Evolutionary conservation across 768 basidiomycete species (phyloP).

Genomic region (Russula sp.): DNA sequence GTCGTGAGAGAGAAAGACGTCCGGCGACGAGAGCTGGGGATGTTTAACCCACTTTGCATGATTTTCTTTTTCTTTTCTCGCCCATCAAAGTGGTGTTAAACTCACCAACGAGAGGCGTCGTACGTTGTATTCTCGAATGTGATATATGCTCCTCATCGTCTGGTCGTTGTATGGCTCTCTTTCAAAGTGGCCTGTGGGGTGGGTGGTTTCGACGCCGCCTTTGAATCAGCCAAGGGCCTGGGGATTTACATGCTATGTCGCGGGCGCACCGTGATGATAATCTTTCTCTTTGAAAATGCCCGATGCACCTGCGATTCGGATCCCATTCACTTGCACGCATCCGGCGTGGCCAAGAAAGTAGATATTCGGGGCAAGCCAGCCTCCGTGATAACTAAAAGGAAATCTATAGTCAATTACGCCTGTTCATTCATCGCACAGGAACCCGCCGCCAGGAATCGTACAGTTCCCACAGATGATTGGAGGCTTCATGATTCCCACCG

Average conservation of each 20-base stretch:
- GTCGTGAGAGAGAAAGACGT: constrained; percentile 91
- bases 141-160: constrained; percentile 79
- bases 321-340: constrained; percentile 77
- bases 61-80: not conserved
- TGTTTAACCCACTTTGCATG: not conserved
- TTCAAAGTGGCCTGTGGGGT: constrained; percentile 63
- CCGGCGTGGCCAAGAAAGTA: constrained; percentile 94
- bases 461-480: constrained; percentile 96
- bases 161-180: constrained; percentile 68
- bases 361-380: constrained; percentile 94
- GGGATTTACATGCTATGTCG: not conserved
- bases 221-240: constrained; percentile 14
- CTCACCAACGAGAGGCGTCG: constrained; percentile 66
- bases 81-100: not conserved
- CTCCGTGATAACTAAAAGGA: constrained; percentile 75
- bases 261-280: constrained; percentile 51
- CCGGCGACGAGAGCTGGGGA: constrained; percentile 49
- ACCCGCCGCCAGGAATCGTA: constrained; percentile 34
- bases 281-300: constrained; percentile 84
- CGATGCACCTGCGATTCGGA: constrained; percentile 84
- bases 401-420: constrained; percentile 6
- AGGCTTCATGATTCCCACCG: constrained; percentile 97
- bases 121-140: constrained; percentile 81
- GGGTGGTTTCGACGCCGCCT: not conserved
- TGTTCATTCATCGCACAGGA: not conserved